A percentile compares a stretch with the other conserved stretches of the same genome.
Evolutionary conservation across 495 filamentous ascomycete species (phyloP).

Genomic region (Chlorociboria aeruginascens): DNA sequence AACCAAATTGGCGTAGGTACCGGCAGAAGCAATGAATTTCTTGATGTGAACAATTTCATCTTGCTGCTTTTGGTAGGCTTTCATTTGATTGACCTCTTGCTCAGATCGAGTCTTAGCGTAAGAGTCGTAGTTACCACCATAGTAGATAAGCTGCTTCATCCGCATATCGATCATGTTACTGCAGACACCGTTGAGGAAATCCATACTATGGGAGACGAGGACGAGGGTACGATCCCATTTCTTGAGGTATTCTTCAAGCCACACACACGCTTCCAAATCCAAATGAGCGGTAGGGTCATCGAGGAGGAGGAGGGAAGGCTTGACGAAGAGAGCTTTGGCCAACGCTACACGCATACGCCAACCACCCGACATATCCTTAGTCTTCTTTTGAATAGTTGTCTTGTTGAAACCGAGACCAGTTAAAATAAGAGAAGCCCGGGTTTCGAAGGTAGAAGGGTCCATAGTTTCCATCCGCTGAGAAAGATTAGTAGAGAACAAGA

Average conservation of each 20-base stretch:
- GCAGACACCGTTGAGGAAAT: slow-evolving; percentile 99
- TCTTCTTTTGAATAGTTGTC: slow-evolving; percentile 91
- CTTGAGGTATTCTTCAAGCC: slow-evolving; percentile 98
- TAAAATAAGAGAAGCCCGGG: slow-evolving; percentile 89
- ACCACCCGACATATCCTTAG: slow-evolving; percentile 99
- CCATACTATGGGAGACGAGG: slow-evolving; percentile 92
- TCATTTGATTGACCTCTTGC: slow-evolving; percentile 96
- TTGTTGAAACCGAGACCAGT: slow-evolving; percentile 99
- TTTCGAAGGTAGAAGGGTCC: slow-evolving; percentile 99
- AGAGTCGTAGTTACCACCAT: slow-evolving; percentile 99
- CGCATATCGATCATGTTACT: slow-evolving; percentile 99
- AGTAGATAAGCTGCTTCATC: slow-evolving; percentile 82
- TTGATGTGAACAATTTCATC: slow-evolving; percentile 99
- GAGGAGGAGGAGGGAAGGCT: slow-evolving; percentile 86
- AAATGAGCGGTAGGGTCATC: slow-evolving; percentile 99
- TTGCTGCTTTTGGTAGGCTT: slow-evolving; percentile 97
- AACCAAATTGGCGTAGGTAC: slow-evolving; percentile 99
- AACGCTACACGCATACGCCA: slow-evolving; percentile 99
- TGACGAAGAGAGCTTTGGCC: slow-evolving; percentile 96
- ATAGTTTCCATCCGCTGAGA: slow-evolving; percentile 90
- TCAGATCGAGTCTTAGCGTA: slow-evolving; percentile 91
- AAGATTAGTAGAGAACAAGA: slow-evolving; percentile 21
- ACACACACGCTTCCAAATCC: slow-evolving; percentile 98
- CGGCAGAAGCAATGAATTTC: slow-evolving; percentile 98
- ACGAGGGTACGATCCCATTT: slow-evolving; percentile 99